A percentile compares a stretch with the other conserved stretches of the same genome.
phyloP scores from a whole-genome alignment of 2,329 filamentous ascomycete species.

The Podosphaera leucotricha region DNA sequence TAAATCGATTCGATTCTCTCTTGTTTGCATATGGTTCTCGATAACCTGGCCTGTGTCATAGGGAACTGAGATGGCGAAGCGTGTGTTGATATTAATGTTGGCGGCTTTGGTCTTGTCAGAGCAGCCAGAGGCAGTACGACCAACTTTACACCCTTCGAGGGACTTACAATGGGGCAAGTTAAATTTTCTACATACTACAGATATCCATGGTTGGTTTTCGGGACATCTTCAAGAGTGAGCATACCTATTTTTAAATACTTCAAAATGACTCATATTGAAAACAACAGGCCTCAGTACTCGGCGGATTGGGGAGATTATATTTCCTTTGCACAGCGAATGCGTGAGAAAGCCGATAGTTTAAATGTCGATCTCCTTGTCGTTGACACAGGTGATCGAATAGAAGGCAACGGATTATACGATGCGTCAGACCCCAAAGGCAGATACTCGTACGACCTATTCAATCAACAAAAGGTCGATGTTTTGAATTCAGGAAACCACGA shows the following conservation, averaged over 20 bases:
- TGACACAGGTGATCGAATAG: slow-evolving; percentile 81
- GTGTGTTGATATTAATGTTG: not conserved
- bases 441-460: slow-evolving; percentile 72
- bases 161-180: slow-evolving; percentile 73
- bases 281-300: slow-evolving; percentile 54
- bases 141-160: slow-evolving; percentile 60
- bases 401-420: slow-evolving; percentile 89
- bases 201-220: slow-evolving; percentile 88
- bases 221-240: slow-evolving; percentile 74
- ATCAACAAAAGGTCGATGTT: slow-evolving; percentile 60
- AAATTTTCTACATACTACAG: slow-evolving; percentile 88
- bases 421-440: slow-evolving; percentile 66
- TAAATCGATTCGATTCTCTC: no score
- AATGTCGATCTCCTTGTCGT: slow-evolving; percentile 77
- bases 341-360: slow-evolving; percentile 48
- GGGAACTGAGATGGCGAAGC: not conserved
- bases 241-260: not conserved
- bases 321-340: slow-evolving; percentile 71
- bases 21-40: no score
- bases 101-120: slow-evolving; percentile 19
- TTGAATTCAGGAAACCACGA: slow-evolving; percentile 87
- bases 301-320: slow-evolving; percentile 97
- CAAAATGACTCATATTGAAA: slow-evolving; percentile 3
- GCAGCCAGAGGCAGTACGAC: slow-evolving; percentile 57
- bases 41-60: no score